Evolutionary conservation across 352 stramenopile species (phyloP), one percentile per base, ranked within the genome.

Genomic region (Blastocystis sp.): DNA sequence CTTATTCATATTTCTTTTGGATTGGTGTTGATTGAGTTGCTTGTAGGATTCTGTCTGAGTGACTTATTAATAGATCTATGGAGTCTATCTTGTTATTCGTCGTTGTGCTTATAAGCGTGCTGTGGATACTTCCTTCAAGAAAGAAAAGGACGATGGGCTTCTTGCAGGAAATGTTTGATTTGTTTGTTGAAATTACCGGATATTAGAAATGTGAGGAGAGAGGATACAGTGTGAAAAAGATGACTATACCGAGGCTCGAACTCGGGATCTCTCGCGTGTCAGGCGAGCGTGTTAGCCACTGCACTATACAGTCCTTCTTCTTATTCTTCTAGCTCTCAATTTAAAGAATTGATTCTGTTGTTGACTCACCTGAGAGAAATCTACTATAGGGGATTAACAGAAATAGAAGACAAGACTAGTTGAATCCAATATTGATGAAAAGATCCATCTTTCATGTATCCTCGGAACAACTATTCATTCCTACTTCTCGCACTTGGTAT

Each of bases 241-340:
- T 90, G 81, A 76, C 68, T 82, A 90, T 90, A 82, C 54, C 62
- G 64, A 70, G 68, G 81, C 64, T 84, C 73, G 73, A 84, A 84
- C 73, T 84, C 73, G 73, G 73, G 73, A 84, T 84, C 73, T 84
- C 54, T 70, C 81, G 68, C 62, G 54, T 90, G 81, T 78, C 69
- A 81, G 64, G 69, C 81, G 54, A 90, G 64, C 54, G 62, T 90
- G 81, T 76, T 69, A 69, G 81, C 68, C 73, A 84, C 73, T 84
- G 73, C 73, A 84, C 73, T 84, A 84, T 84, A 84, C 73, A 84
- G 73, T 84, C 73, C 40, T 54, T 40, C 62, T 44, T n/a, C 42
- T 24, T 1, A 7, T 13, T 40, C 17, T 27, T 40, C 9, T 24
- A 3, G 37, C 19, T 44, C 24, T 27, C 0, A 40, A 40, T 27